Conservation (phyloP, 345 rosid species). For the Boechera divaricarpa region DNA sequence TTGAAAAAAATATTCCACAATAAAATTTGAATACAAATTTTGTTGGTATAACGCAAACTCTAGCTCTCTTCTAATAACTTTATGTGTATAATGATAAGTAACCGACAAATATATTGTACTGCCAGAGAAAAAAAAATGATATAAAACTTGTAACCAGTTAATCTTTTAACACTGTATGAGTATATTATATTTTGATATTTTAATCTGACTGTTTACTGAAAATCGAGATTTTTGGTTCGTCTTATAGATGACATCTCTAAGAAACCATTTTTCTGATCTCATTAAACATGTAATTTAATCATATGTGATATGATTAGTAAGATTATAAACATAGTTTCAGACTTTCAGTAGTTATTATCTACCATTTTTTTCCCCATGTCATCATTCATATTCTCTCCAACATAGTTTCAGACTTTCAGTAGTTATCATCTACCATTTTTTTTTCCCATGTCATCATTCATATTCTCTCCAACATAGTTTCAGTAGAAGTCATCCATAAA, state of each 20-base stretch:
- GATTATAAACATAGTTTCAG: not conserved
- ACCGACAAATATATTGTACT: not conserved
- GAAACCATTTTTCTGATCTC: not conserved
- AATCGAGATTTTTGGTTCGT: not conserved
- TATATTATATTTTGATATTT: not conserved
- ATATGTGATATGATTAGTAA: not conserved
- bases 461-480: not conserved
- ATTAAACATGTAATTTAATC: not conserved
- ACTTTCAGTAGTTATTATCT: not conserved
- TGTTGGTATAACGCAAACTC: conserved; percentile 14
- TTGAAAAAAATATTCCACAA: not conserved
- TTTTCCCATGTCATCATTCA: not conserved
- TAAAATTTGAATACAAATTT: not conserved
- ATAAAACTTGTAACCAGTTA: not conserved
- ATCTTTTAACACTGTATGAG: not conserved
- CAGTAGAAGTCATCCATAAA: not conserved
- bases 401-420: not conserved
- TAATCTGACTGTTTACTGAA: not conserved
- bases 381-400: not conserved
- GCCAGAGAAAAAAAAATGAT: too few relatives aligned
- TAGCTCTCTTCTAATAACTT: not conserved
- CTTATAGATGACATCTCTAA: not conserved
- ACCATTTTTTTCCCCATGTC: not conserved
- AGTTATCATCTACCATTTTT: not conserved
- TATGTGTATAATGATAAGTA: too few relatives aligned